Evolutionary conservation across 1,284 basidiomycete species (phyloP), one percentile per base, ranked within the genome.

Genomic region (Sanguinoderma infundibulare): DNA sequence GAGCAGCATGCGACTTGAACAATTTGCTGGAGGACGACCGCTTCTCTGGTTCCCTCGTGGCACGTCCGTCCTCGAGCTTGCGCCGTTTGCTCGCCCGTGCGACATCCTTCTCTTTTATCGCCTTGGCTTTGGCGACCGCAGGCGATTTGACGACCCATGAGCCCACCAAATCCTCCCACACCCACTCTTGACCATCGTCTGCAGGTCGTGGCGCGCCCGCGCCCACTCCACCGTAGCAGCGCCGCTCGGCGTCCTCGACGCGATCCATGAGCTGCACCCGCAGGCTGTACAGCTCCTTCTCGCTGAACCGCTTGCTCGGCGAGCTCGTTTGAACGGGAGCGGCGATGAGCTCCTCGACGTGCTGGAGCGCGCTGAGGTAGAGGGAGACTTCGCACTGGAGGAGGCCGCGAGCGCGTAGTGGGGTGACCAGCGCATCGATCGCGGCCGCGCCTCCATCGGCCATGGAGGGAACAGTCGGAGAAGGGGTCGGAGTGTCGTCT

Each of bases 321-420:
- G 20, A 34, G 32, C 30, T 35, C 32, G 32, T 32, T 14, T 32
- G 32, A n/a, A 24, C 49, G n/a, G 62, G 63, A 12, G 39, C 65
- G 61, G 65, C 59, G 39, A 57, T 71, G 66, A 60, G 69, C 59
- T 63, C 72, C 62, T 87, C 84, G 53, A 85, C 75, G 62, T 81
- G 74, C 39, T 74, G 75, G 20, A 87, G 79, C 2, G 79, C 78
- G 62, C 80, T 82, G 12, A 78, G 77, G 80, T 81, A 87, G n/a
- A 87, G 69, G 2, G 82, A 81, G 15, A 82, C 83, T 56, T 86
- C 83, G 35, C 84, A 76, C 10, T 66, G 69, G 10, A 75, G 72
- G 12, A 85, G 69, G 14, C 67, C 68, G 46, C 75, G 72, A 0
- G 67, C 68, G 20, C 74, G 73, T 22, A 87, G 69, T 14, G 70